These are phyloP conservation scores for Talaromyces borbonicus DNA, from an alignment of 495 filamentous ascomycete genomes.

Conservation along the genomic window DNA sequence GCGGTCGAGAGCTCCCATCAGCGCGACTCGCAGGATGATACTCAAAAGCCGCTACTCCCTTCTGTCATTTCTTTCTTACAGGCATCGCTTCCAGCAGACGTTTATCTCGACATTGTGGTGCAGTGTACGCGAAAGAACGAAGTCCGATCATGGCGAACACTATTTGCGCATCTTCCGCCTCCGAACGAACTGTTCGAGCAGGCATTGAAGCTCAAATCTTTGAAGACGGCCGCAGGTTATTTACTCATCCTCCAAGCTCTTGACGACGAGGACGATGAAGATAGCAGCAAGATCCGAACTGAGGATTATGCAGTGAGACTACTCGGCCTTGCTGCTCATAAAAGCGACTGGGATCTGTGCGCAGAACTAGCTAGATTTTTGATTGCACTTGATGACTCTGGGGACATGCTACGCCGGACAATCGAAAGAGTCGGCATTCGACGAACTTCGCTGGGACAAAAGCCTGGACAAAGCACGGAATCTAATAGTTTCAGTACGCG, in stretches of 20 bases:
- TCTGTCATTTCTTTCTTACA: constrained; percentile 76
- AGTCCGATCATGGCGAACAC: constrained; percentile 84
- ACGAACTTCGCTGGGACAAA: constrained; percentile 6
- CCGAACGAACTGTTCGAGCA: constrained; percentile 89
- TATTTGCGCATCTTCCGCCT: constrained; percentile 82
- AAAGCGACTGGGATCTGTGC: constrained; percentile 92
- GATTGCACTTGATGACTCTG: constrained; percentile 80
- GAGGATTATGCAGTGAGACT: constrained; percentile 61
- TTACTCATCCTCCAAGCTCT: constrained; percentile 92
- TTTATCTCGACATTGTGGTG: constrained; percentile 88
- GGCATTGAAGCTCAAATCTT: constrained; percentile 66
- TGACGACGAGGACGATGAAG: constrained; percentile 69
- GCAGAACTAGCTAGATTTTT: constrained; percentile 90
- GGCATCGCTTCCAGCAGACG: constrained; percentile 63
- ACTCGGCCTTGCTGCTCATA: constrained; percentile 68
- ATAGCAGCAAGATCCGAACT: constrained; percentile 52
- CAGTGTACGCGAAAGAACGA: constrained; percentile 98
- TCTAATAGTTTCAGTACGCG: constrained; percentile 23
- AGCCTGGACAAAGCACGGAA: not conserved
- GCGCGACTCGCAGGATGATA: constrained; percentile 37
- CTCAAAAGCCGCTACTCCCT: constrained; percentile 62
- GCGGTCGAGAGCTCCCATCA: constrained; percentile 74
- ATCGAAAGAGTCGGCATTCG: constrained; percentile 56
- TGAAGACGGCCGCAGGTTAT: constrained; percentile 95
- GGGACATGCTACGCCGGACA: constrained; percentile 69